Evolutionary conservation across 148 eudicot genomes (phyloP), one percentile per base, ranked within the genome.

Genomic region (Vaccinium vitisidaea): DNA sequence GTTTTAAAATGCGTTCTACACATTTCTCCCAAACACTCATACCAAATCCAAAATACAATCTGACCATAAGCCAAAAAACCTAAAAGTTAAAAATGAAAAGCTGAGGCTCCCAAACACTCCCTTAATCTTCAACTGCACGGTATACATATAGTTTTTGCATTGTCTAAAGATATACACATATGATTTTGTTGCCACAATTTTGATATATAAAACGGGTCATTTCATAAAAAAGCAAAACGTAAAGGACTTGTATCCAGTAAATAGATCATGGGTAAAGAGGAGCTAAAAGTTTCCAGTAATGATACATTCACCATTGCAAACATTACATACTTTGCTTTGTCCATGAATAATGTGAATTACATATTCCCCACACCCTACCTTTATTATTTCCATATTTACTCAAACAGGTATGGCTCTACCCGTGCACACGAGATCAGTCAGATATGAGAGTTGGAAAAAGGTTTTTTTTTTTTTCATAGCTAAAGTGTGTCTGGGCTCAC

Each of bases 321-420:
- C 52, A 83, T 75, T 75, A 77, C 85, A 56, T 83, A 39, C 80
- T 55, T 83, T 83, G 85, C 80, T 83, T 83, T 83, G 85, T 75
- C 80, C 80, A 83, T 83, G 67, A 75, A 75, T 13, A 75, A 83
- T 83, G 56, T 83, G 69, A 76, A 83, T 73, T 83, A 21, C 54
- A 10, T 55, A 10, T 75, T 83, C 55, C 61, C 75, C 32, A 0
- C 53, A 81, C 48, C 32, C 32, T 30, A 30, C 70, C 52, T 39
- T 36, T 36, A 59, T 2, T 23, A 27, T 5, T 82, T 2, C 49
- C 55, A 71, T 39, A 75, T 75, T 48, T 83, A 54, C 75, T 56
- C 84, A 8, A 52, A 19, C 84, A 74, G 12, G 58, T 32, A 83
- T 73, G 84, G 46, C 32, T 0, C 46, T 43, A 18, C 52, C 53